phyloP scores from a whole-genome alignment of 768 basidiomycete genomes.

The Podaxis pistillaris region DNA sequence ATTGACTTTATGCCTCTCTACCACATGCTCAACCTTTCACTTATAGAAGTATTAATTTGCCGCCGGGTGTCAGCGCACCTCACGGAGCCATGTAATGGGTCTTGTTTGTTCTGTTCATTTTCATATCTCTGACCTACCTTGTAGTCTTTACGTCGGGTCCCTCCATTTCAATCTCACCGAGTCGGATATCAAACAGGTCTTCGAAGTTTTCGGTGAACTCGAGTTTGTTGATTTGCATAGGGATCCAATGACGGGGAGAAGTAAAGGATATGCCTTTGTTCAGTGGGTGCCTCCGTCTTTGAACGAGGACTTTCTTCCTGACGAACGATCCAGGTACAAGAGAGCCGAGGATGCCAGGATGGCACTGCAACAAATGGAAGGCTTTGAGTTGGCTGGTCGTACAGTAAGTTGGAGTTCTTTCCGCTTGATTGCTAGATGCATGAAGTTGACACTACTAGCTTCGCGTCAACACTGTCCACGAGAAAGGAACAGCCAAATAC shows the following conservation, averaged over 20 bases:
- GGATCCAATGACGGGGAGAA: conserved; percentile 91
- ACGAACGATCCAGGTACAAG: conserved; percentile 60
- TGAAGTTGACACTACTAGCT: conserved; percentile 42
- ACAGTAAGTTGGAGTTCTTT: conserved; percentile 52
- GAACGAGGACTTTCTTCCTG: neutral
- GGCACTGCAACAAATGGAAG: conserved; percentile 99
- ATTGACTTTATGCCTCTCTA: neutral
- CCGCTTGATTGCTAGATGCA: neutral
- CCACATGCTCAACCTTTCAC: conserved; percentile 15
- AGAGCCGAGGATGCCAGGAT: conserved; percentile 92
- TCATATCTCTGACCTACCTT: conserved; percentile 5
- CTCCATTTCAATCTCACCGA: conserved; percentile 96
- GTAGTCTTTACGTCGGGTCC: conserved; percentile 93
- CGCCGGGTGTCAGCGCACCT: conserved; percentile 79
- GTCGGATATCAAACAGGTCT: conserved; percentile 97
- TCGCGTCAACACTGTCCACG: conserved; percentile 89
- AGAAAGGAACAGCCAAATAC: conserved; percentile 78
- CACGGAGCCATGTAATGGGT: conserved; percentile 84
- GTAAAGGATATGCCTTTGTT: conserved; percentile 97
- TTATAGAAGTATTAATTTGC: conserved; percentile 72
- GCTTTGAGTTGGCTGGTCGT: conserved; percentile 95
- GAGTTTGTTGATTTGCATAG: conserved; percentile 98
- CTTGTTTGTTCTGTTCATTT: neutral
- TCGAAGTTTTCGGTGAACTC: conserved; percentile 97
- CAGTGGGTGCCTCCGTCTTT: conserved; percentile 58